Conservation (phyloP, 495 filamentous ascomycete genomes). For the Aspergillus taichungensis region DNA sequence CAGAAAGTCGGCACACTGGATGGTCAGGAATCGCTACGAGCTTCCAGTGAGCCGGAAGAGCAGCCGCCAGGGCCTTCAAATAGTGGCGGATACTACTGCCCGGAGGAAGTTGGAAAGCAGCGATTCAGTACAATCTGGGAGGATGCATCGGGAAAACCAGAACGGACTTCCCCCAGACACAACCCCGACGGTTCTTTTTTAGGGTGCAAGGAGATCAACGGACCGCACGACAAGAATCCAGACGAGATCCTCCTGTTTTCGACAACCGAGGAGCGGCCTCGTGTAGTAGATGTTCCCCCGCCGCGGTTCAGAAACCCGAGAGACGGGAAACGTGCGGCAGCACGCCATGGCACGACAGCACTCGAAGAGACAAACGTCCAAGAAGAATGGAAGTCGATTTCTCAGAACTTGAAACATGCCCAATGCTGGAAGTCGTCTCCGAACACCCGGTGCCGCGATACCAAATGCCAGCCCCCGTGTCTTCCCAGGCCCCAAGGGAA, state of each 20-base stretch:
- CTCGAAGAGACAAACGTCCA: slow-evolving; percentile 16
- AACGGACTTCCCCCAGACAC: slow-evolving; percentile 12
- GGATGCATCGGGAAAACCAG: slow-evolving; percentile 21
- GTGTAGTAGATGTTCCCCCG: slow-evolving; percentile 16
- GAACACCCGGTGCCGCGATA: slow-evolving; percentile 23
- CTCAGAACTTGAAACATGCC: slow-evolving; percentile 37
- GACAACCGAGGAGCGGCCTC: slow-evolving; percentile 20
- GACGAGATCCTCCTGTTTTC: slow-evolving; percentile 36
- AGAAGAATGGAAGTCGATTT: slow-evolving; percentile 27
- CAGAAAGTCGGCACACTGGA: slow-evolving; percentile 8
- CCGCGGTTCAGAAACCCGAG: slow-evolving; percentile 17
- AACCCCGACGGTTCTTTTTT: slow-evolving; percentile 38
- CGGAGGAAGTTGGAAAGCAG: slow-evolving; percentile 36
- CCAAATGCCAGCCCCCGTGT: slow-evolving; percentile 11
- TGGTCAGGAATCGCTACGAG: slow-evolving; percentile 15
- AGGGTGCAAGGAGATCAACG: slow-evolving; percentile 38
- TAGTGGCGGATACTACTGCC: slow-evolving; percentile 27
- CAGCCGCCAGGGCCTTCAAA: not conserved
- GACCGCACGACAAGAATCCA: slow-evolving; percentile 26
- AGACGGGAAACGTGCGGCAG: slow-evolving; percentile 11
- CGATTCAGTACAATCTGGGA: slow-evolving; percentile 35
- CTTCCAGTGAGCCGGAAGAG: slow-evolving; percentile 4
- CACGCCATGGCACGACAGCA: slow-evolving; percentile 4
- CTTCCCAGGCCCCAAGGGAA: slow-evolving; percentile 15
- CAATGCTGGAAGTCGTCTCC: slow-evolving; percentile 33